A percentile compares a stretch with the other conserved stretches of the same genome.
These are phyloP conservation scores for Arachis stenosperma DNA, from an alignment of 306 rosid species.

Conservation along the genomic window DNA sequence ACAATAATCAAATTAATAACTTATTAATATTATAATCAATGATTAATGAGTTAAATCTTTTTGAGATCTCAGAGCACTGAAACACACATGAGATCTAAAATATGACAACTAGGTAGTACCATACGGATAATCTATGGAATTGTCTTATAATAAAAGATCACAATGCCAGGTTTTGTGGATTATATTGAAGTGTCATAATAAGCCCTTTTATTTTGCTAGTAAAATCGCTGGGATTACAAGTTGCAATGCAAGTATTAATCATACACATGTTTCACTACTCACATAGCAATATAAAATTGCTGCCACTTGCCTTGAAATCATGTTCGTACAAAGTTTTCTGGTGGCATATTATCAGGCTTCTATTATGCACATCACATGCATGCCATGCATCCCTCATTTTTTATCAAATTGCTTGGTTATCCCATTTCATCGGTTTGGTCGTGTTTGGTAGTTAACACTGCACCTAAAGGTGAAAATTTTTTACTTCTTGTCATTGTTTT, in stretches of 20 bases:
- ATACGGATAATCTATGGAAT: not conserved
- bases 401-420: too few relatives aligned
- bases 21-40: not conserved
- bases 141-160: slow-evolving; percentile 9
- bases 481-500: too few relatives aligned
- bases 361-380: slow-evolving; percentile 39
- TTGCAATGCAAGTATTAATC: not conserved
- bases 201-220: not conserved
- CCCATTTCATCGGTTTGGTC: too few relatives aligned
- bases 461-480: too few relatives aligned
- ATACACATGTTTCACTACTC: slow-evolving; percentile 3
- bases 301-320: slow-evolving; percentile 26
- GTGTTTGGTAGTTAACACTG: too few relatives aligned
- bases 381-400: too few relatives aligned
- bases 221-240: slow-evolving; percentile 7
- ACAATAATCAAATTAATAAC: too few relatives aligned
- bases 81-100: not conserved
- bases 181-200: not conserved
- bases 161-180: not conserved
- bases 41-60: not conserved
- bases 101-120: slow-evolving; percentile 9
- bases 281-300: slow-evolving; percentile 3
- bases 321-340: slow-evolving; percentile 21
- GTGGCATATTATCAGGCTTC: slow-evolving; percentile 28
- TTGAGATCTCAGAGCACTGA: not conserved